Evolutionary conservation across 345 rosid species (phyloP), one percentile per base, ranked within the genome.

Genomic region (Eucalyptus regnans): DNA sequence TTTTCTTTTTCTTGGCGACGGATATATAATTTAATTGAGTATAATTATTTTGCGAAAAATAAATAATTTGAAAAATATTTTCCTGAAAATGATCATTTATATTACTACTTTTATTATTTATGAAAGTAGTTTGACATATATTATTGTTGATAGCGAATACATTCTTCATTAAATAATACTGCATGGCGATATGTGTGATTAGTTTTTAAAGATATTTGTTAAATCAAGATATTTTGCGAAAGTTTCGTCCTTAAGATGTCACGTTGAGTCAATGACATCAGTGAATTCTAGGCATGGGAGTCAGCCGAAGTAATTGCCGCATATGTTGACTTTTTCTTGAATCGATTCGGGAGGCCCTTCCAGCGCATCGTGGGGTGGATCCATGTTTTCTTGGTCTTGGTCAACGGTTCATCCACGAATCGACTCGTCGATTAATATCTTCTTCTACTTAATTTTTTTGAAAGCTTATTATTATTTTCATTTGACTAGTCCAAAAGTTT

Each of bases 131-230:
- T 23, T 9, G 12, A 56, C 62, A 56, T 23, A 56, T 22, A 56
- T 56, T 56, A 56, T 4, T 56, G 4, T 0, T 1, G 27, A 56
- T 23, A 9, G 12, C 0, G 3, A 56, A 56, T 7, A 23, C 12
- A 56, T 52, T 52, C 58, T 18, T 52, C 1, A 52, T 52, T 52
- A 52, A 52, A 52, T 52, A 52, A 52, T 52, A 7, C 9, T 7
- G 18, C 2, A 18, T 33, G 10, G 58, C 0, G 2, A 52, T 52
- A 52, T 18, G 4, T 3, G 25, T 1, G 58, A 52, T 52, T 7
- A 52, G 8, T 0, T 52, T 7, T 52, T 7, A 20, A 8, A 52
- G 8, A 7, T 52, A 52, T 1, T 52, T 52, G 23, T 52, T 52
- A 8, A 20, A 52, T 52, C 10, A 52, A 20, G 23, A 31, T 68